Conservation (phyloP, 495 filamentous ascomycete genomes). For the Staphylotrichum longicolle region DNA sequence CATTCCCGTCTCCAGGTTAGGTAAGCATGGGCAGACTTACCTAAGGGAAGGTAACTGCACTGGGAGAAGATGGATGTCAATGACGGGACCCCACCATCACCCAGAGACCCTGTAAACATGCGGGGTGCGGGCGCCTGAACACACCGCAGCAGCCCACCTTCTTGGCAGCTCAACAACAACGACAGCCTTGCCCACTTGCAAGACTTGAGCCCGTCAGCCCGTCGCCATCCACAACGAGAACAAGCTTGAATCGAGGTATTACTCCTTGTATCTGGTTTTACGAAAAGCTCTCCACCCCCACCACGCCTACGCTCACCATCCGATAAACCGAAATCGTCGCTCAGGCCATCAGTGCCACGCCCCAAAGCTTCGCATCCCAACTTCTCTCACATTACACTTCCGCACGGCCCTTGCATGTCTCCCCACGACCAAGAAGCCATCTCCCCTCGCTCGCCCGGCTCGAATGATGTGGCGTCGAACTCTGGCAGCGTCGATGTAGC, state of each 20-base stretch:
- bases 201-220: too few relatives aligned
- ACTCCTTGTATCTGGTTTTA: too few relatives aligned
- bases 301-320: background rate
- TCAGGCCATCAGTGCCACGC: background rate
- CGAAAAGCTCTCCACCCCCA: too few relatives aligned
- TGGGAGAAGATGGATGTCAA: too few relatives aligned
- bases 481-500: conserved; percentile 21
- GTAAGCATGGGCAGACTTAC: too few relatives aligned
- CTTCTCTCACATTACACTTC: background rate
- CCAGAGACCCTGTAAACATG: background rate
- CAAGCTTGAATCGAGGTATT: too few relatives aligned
- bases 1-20: too few relatives aligned
- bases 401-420: conserved; percentile 35
- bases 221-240: too few relatives aligned
- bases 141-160: background rate
- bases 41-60: too few relatives aligned
- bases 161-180: conserved; percentile 8
- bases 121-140: too few relatives aligned
- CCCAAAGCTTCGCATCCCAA: too few relatives aligned
- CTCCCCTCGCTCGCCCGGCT: conserved; percentile 26
- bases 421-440: conserved; percentile 27
- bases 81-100: background rate
- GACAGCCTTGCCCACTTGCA: background rate
- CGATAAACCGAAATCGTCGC: background rate
- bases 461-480: conserved; percentile 18